Percentiles rank a stretch among this genome's conserved stretches.
Evolutionary conservation across 192 early-diverging fungal genomes (phyloP).

Genomic region (Mycoemilia scoparia): DNA sequence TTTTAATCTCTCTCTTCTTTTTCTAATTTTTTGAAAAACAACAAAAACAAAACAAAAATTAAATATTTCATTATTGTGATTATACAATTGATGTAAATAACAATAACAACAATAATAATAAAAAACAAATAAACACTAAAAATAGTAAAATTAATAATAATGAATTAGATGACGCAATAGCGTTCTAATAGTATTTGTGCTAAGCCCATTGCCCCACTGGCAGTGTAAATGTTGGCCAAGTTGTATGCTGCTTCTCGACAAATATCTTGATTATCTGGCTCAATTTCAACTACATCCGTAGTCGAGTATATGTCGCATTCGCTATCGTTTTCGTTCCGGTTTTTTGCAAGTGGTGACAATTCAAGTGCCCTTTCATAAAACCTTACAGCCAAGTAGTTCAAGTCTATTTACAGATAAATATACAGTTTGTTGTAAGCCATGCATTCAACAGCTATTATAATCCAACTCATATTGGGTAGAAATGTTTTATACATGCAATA

Average conservation of each 20-base stretch:
- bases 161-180: conserved; percentile 59
- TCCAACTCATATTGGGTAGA: background rate
- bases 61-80: no score
- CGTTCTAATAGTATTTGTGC: conserved; percentile 52
- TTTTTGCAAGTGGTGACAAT: conserved; percentile 6
- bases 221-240: conserved; percentile 57
- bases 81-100: no score
- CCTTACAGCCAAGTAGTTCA: conserved; percentile 62
- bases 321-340: no score
- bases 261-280: conserved; percentile 21
- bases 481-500: conserved; percentile 5
- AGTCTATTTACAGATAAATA: conserved; percentile 28
- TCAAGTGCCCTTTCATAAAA: conserved; percentile 65
- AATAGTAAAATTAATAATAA: no score
- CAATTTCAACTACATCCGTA: background rate
- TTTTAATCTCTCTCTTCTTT: no score
- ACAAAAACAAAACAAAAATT: no score
- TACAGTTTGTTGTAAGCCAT: background rate
- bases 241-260: conserved; percentile 84
- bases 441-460: background rate
- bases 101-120: no score
- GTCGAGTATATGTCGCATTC: background rate
- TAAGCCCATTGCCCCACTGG: conserved; percentile 48
- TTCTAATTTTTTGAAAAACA: no score
- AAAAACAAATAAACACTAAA: no score